These are phyloP conservation scores for Scedosporium aurantiacum DNA, from an alignment of 2,329 filamentous ascomycete genomes.

Conservation along the genomic window DNA sequence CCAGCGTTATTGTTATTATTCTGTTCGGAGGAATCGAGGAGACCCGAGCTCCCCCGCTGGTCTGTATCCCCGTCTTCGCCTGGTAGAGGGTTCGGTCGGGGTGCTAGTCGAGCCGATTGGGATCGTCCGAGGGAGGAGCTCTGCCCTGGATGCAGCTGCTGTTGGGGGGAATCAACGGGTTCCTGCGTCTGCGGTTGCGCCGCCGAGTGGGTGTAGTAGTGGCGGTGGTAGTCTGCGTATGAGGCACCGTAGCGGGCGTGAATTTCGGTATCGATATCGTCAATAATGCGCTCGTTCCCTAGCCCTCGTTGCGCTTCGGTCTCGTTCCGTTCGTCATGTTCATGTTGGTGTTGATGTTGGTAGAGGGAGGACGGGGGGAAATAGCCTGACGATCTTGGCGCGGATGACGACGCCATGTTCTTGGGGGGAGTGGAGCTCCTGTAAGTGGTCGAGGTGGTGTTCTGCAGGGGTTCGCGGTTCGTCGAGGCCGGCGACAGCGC, in stretches of 20 bases:
- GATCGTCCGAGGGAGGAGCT: neutral
- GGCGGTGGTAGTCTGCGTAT: neutral
- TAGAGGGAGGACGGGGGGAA: neutral
- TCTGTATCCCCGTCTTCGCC: conserved; percentile 63
- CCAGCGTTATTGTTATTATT: conserved; percentile 11
- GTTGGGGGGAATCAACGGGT: neutral
- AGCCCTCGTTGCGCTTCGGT: neutral
- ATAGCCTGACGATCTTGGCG: conserved; percentile 3
- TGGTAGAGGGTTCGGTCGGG: conserved; percentile 35
- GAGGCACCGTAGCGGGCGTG: neutral
- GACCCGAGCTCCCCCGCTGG: conserved; percentile 53
- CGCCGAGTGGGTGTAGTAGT: neutral
- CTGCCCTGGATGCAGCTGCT: neutral
- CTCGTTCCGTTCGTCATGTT: neutral
- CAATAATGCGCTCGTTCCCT: neutral
- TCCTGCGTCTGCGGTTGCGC: neutral
- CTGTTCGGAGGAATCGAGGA: conserved; percentile 28
- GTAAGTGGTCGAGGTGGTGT: neutral
- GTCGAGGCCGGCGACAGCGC: neutral
- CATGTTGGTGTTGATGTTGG: neutral
- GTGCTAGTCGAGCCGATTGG: neutral
- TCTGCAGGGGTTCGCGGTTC: neutral
- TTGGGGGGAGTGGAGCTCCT: neutral
- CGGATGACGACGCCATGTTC: neutral
- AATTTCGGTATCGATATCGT: neutral